phyloP scores from a whole-genome alignment of 2,329 filamentous ascomycete genomes.

The Pestalotiopsis sp. region DNA sequence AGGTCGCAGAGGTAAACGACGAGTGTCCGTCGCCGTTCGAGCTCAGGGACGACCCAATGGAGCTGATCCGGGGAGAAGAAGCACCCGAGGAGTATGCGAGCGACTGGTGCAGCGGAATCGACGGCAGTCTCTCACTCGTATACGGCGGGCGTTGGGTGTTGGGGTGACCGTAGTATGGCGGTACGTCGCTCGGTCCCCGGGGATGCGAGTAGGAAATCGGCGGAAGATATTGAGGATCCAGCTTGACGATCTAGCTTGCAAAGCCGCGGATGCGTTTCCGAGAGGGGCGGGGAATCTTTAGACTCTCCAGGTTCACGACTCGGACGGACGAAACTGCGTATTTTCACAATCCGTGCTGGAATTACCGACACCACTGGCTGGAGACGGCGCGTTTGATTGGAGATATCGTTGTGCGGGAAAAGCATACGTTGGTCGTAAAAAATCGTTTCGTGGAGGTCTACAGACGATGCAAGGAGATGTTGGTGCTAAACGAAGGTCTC shows the following conservation, averaged over 20 bases:
- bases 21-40: slow-evolving; percentile 56
- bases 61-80: slow-evolving; percentile 76
- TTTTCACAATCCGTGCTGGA: background rate
- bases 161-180: slow-evolving; percentile 69
- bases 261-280: slow-evolving; percentile 26
- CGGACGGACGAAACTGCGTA: background rate
- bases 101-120: slow-evolving; percentile 69
- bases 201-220: slow-evolving; percentile 82
- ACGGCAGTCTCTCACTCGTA: slow-evolving; percentile 73
- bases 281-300: background rate
- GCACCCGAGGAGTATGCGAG: slow-evolving; percentile 72
- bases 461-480: background rate
- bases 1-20: slow-evolving; percentile 56
- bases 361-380: background rate
- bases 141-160: slow-evolving; percentile 67
- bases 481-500: background rate
- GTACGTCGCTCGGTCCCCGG: slow-evolving; percentile 73
- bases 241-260: slow-evolving; percentile 73
- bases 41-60: slow-evolving; percentile 64
- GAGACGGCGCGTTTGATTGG: background rate
- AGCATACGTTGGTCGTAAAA: background rate
- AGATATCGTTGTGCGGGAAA: background rate
- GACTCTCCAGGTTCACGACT: slow-evolving; percentile 7
- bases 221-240: slow-evolving; percentile 72
- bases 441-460: background rate